These are phyloP conservation scores for Rubia tinctorum DNA, from an alignment of 305 asterid species.

Conservation along the genomic window DNA sequence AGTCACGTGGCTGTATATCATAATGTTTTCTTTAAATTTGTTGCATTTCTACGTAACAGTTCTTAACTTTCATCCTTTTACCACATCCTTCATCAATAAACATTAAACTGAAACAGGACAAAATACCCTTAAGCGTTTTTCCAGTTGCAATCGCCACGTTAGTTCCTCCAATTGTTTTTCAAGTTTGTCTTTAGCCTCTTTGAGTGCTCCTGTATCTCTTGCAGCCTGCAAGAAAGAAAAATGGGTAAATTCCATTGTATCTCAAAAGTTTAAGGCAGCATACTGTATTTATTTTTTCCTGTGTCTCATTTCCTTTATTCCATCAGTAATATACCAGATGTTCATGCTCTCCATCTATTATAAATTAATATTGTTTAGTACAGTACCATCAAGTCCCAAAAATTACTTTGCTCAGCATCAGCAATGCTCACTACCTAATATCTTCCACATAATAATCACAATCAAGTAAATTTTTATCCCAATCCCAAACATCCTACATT, in stretches of 20 bases:
- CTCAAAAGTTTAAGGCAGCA: background rate
- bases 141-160: slow-evolving; percentile 96
- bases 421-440: background rate
- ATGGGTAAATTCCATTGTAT: background rate
- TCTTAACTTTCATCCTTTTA: background rate
- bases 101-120: slow-evolving; percentile 19
- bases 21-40: background rate
- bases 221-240: slow-evolving; percentile 72
- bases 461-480: background rate
- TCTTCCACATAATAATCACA: background rate
- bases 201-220: slow-evolving; percentile 97
- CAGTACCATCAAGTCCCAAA: background rate
- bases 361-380: background rate
- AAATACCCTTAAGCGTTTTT: slow-evolving; percentile 88
- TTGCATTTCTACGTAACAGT: background rate
- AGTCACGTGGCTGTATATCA: background rate
- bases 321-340: background rate
- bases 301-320: background rate
- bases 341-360: background rate
- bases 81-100: slow-evolving; percentile 6
- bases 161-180: slow-evolving; percentile 96
- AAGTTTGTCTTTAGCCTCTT: slow-evolving; percentile 99
- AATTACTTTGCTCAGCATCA: background rate
- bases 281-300: background rate
- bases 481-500: background rate